Evolutionary conservation across 768 basidiomycete genomes (phyloP), one percentile per base, ranked within the genome.

Genomic region (Naganishia onofrii): DNA sequence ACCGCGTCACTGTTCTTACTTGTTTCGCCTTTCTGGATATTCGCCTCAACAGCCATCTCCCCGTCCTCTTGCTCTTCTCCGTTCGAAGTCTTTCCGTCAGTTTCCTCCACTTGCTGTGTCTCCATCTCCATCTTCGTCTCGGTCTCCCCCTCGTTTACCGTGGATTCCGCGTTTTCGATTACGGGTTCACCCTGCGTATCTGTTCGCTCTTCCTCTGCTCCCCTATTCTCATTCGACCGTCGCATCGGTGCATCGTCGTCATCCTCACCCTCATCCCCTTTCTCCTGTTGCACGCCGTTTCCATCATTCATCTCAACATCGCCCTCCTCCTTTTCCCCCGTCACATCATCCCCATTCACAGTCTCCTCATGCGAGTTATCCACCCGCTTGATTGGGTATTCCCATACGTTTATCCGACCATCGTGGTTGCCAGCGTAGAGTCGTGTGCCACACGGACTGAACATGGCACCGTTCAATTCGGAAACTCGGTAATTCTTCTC

Each of bases 351-450:
- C 4, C 19, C 29, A 29, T 19, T 34, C 29, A 31, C 17, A 21
- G 29, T 34, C 54, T 55, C 54, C 29, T 19, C 28, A 32, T 17
- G 15, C 42, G 23, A 38, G 3, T 36, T 17, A 7, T 38, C 44
- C 21, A 34, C 46, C 31, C 58, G 54, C 58, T 46, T 64, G n/a
- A 64, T 54, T 23, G 69, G 69, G 34, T 64, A 70, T 23, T 70
- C 46, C 69, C 69, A 70, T n/a, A 65, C 51, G 38, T 70, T 53
- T 29, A 70, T 28, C 32, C 58, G 36, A 13, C 69, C 69, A 56
- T 70, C 69, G 31, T 64, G 58, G 42, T 70, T 70, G n/a, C 69
- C 69, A 13, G 69, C 58, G 42, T 70, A 70, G n/a, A 70, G 44
- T 21, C 63, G 29, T 10, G 69, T 70, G 28, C 69, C 69, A 52